Evolutionary conservation across 169 alveolate species (phyloP).

Genomic region (Amoebophrya sp.): DNA sequence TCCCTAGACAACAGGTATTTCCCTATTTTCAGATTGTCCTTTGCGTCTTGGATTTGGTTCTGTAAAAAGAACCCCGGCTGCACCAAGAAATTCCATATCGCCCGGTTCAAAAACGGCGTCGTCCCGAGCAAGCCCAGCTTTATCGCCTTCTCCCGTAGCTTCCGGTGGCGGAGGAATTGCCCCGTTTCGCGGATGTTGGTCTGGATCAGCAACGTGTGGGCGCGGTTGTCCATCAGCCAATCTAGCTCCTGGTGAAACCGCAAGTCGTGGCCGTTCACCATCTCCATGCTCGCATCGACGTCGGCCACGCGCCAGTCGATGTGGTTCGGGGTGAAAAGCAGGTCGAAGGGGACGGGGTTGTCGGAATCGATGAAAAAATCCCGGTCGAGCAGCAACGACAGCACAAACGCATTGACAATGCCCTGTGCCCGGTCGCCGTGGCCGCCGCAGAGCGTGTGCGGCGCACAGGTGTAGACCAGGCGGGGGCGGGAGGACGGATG

Average conservation of each 20-base stretch:
- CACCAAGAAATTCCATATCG: not conserved
- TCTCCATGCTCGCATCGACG: not conserved
- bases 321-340: not conserved
- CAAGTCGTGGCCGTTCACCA: not conserved
- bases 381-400: not conserved
- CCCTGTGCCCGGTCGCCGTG: slow-evolving; percentile 29
- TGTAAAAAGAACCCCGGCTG: not conserved
- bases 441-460: slow-evolving; percentile 28
- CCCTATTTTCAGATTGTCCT: not conserved
- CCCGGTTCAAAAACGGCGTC: not conserved
- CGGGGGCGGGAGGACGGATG: not conserved
- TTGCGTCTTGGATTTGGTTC: not conserved
- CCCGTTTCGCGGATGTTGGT: not conserved
- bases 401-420: not conserved
- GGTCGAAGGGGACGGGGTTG: not conserved
- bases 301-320: not conserved
- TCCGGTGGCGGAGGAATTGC: not conserved
- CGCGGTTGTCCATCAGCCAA: not conserved
- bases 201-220: not conserved
- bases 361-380: not conserved
- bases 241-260: not conserved
- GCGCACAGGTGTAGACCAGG: slow-evolving; percentile 1
- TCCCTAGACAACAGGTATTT: too few relatives aligned
- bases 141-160: not conserved
- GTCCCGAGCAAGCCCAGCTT: not conserved